Conservation (phyloP, 495 filamentous ascomycete species). For the Neurospora sp. region DNA sequence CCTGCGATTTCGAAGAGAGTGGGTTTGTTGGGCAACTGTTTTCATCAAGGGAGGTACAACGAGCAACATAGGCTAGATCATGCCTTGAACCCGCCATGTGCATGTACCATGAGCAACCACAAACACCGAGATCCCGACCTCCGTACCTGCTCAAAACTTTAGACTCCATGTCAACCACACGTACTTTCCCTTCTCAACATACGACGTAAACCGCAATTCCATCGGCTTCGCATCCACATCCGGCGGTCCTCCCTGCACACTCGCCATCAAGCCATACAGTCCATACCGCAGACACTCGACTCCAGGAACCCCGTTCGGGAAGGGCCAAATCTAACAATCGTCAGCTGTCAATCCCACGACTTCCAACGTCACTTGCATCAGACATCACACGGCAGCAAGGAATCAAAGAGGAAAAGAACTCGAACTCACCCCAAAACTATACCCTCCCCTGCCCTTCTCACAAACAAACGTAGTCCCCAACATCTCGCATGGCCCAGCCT, state of each 20-base stretch:
- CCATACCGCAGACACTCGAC: conserved; percentile 10
- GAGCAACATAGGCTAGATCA: neutral
- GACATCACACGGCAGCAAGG: neutral
- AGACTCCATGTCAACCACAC: conserved; percentile 17
- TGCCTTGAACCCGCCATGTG: neutral
- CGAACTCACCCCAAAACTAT: conserved; percentile 14
- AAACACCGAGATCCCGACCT: neutral
- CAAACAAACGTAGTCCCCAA: conserved; percentile 9
- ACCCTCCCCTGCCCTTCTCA: neutral
- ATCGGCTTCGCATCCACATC: conserved; percentile 1
- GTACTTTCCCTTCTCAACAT: conserved; percentile 9
- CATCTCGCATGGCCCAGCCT: conserved; percentile 7
- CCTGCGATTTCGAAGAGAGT: neutral
- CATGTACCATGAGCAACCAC: neutral
- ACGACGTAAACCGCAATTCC: conserved; percentile 7
- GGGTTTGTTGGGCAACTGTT: neutral
- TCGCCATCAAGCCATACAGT: conserved; percentile 18
- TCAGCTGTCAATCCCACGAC: neutral
- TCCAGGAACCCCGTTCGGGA: conserved; percentile 11
- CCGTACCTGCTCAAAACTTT: neutral
- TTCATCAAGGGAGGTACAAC: neutral
- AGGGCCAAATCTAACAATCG: conserved; percentile 11
- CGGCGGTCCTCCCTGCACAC: conserved; percentile 2
- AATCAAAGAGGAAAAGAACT: neutral
- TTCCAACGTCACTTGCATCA: neutral